Percentiles rank a stretch among this genome's conserved stretches.
Conservation (phyloP, 441 rosid species). For the Gossypium davidsonii region DNA sequence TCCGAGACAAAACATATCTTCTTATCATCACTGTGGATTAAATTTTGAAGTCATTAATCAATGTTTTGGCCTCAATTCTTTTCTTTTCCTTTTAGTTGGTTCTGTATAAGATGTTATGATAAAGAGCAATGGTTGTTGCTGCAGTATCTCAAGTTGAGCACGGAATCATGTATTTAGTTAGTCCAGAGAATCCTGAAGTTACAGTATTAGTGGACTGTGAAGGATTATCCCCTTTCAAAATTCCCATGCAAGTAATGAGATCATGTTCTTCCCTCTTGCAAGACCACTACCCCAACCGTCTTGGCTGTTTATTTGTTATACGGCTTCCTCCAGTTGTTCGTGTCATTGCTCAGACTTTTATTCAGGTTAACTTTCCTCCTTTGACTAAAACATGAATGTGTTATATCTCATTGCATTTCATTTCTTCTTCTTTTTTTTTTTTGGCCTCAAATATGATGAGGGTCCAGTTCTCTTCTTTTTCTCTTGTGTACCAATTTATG, state of each 20-base stretch:
- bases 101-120: slow-evolving; percentile 2
- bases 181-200: slow-evolving; percentile 52
- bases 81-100: not conserved
- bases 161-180: slow-evolving; percentile 61
- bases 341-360: slow-evolving; percentile 75
- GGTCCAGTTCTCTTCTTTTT: not conserved
- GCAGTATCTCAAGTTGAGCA: slow-evolving; percentile 92
- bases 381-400: not conserved
- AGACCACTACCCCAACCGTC: slow-evolving; percentile 83
- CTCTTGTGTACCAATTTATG: not conserved
- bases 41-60: not conserved
- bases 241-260: slow-evolving; percentile 87
- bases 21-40: not conserved
- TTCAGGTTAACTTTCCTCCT: slow-evolving; percentile 48
- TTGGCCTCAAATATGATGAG: not conserved
- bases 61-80: not conserved
- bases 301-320: slow-evolving; percentile 73
- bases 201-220: slow-evolving; percentile 84
- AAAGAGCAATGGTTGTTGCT: slow-evolving; percentile 16
- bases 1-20: not conserved
- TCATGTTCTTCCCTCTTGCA: slow-evolving; percentile 79
- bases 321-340: slow-evolving; percentile 83
- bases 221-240: slow-evolving; percentile 70
- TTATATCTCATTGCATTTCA: not conserved
- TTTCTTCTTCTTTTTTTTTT: not conserved